Percentiles rank a stretch among this genome's conserved stretches.
Evolutionary conservation across 2,329 filamentous ascomycete genomes (phyloP).

Genomic region (Neofusicoccum ribis): DNA sequence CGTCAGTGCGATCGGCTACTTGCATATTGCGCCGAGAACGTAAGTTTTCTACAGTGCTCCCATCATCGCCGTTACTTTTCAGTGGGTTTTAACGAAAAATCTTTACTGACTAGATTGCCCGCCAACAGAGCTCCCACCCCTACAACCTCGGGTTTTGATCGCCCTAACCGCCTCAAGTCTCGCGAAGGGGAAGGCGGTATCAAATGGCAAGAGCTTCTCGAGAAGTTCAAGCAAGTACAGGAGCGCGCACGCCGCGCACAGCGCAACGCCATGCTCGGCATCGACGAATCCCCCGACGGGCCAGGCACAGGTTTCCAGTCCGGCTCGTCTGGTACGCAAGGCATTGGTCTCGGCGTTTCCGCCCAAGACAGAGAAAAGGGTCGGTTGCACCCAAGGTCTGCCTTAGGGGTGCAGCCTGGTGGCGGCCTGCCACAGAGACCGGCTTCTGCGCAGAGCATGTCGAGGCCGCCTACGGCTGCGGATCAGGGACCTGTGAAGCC

Average conservation of each 20-base stretch:
- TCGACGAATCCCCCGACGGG: conserved; percentile 20
- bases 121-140: conserved; percentile 11
- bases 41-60: conserved; percentile 54
- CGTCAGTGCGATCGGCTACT: conserved; percentile 93
- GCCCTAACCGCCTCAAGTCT: conserved; percentile 72
- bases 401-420: not conserved
- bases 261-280: conserved; percentile 47
- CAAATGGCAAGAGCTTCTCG: conserved; percentile 87
- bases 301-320: conserved; percentile 25
- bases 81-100: not conserved
- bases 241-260: conserved; percentile 77
- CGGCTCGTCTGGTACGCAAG: conserved; percentile 23
- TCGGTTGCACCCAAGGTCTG: conserved; percentile 23
- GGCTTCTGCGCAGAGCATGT: conserved; percentile 10
- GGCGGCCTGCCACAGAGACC: conserved; percentile 20
- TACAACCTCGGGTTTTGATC: conserved; percentile 47
- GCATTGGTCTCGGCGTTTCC: conserved; percentile 22
- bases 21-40: conserved; percentile 80
- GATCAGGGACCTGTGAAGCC: conserved; percentile 23
- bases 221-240: conserved; percentile 91
- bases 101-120: conserved; percentile 1
- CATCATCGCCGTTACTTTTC: conserved; percentile 21
- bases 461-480: conserved; percentile 27
- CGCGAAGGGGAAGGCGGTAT: conserved; percentile 77
- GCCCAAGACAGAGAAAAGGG: conserved; percentile 25